Evolutionary conservation across 2,329 filamentous ascomycete genomes (phyloP), one percentile per base, ranked within the genome.

Genomic region (Rhexocercosporidium sp.): DNA sequence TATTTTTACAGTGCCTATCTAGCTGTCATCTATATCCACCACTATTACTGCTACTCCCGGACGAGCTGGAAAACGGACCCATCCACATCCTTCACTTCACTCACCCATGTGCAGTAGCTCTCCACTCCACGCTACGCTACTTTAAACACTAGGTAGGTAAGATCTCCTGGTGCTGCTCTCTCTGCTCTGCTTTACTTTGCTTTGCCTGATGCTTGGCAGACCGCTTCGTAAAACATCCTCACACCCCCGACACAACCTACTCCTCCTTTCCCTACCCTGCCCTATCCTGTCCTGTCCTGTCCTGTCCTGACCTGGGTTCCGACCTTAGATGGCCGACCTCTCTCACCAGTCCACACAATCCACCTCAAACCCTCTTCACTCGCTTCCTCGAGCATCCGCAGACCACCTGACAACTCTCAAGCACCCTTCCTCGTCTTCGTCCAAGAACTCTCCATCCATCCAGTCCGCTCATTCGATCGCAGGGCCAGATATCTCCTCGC

Each of bases 311-410:
- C 54, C 20, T 41, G 34, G 8, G 34, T 37, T 53, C 62, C 41
- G 11, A 27, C 39, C 20, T 22, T 22, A 64, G 59, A 67, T 70
- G 68, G 66, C 66, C 25, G 57, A 39, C 62, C 64, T 68, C 62
- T 68, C 66, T 57, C 68, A n/a, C n/a, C n/a, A 65, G 63, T 62
- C 67, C 49, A 46, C 51, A 47, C 57, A 51, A 37, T 62, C 64
- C 16, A 34, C 59, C 62, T 54, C 62, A 11, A 47, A 22, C 44
- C 44, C 56, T 37, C 44, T 49, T 37, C 60, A 51, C 27, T 51
- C 61, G 56, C 59, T 62, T 63, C 64, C 64, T 65, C 62, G 59
- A 65, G 60, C 60, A 59, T 62, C 66, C 57, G 56, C 25, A 37
- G 62, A 67, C 37, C 65, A 62, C 62, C 65, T 65, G 44, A 56